These are phyloP conservation scores for Dothistroma pini DNA, from an alignment of 2,329 filamentous ascomycete species.

Conservation along the genomic window DNA sequence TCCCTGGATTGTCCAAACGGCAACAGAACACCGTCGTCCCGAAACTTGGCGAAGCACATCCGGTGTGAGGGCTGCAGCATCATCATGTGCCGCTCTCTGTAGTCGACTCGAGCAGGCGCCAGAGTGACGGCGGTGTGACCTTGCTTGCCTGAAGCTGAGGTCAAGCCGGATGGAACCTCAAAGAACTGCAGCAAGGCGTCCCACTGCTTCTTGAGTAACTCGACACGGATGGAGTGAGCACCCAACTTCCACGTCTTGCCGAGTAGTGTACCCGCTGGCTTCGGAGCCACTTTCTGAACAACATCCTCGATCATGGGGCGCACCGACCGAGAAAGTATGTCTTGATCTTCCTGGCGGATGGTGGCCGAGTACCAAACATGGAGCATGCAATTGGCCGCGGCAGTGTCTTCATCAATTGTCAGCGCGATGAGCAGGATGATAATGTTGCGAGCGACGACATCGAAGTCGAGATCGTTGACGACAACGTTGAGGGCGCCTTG, in stretches of 20 bases:
- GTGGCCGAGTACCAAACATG: constrained; percentile 49
- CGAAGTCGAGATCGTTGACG: constrained; percentile 42
- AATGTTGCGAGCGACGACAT: constrained; percentile 33
- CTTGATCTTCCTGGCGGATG: constrained; percentile 27
- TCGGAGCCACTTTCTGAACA: constrained; percentile 33
- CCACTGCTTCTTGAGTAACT: constrained; percentile 36
- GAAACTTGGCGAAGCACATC: constrained; percentile 32
- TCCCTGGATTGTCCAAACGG: constrained; percentile 38
- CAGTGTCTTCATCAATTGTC: constrained; percentile 12
- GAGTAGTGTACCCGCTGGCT: constrained; percentile 24
- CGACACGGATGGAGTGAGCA: constrained; percentile 26
- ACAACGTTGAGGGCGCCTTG: constrained; percentile 24
- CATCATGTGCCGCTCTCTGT: constrained; percentile 33
- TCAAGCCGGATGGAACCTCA: constrained; percentile 28
- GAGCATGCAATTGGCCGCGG: constrained; percentile 36
- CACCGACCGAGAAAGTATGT: constrained; percentile 26
- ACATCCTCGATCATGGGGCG: constrained; percentile 36
- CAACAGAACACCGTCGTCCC: constrained; percentile 40
- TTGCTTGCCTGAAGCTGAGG: constrained; percentile 21
- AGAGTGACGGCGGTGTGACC: constrained; percentile 33
- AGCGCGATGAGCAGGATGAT: constrained; percentile 38
- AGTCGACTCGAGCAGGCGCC: constrained; percentile 32
- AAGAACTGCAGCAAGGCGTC: constrained; percentile 27
- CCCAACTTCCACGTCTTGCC: constrained; percentile 36
- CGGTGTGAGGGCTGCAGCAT: constrained; percentile 28